Conservation (phyloP, 441 rosid species). For the Pelargonium hybrid region DNA sequence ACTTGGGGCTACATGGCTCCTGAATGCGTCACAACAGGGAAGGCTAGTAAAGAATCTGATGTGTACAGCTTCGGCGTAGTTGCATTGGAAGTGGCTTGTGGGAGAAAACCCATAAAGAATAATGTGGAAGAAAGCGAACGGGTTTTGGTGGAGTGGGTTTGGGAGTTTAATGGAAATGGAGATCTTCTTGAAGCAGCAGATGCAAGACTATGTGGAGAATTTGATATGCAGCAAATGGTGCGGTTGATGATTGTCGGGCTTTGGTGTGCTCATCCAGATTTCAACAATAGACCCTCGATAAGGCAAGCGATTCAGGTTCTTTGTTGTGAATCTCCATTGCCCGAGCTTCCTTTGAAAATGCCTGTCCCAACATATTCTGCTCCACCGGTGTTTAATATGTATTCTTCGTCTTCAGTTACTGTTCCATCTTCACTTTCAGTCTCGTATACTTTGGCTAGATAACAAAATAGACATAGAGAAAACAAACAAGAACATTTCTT, state of each 20-base stretch:
- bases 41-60: slow-evolving; percentile 10
- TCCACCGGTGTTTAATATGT: background rate
- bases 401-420: background rate
- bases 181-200: no score
- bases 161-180: slow-evolving; percentile 30
- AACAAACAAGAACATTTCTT: background rate
- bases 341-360: slow-evolving; percentile 26
- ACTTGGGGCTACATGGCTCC: background rate
- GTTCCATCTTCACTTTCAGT: background rate
- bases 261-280: slow-evolving; percentile 22
- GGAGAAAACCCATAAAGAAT: slow-evolving; percentile 23
- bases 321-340: slow-evolving; percentile 19
- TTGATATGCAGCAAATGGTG: slow-evolving; percentile 20
- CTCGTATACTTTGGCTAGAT: background rate
- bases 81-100: slow-evolving; percentile 20
- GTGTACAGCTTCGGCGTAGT: background rate
- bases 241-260: slow-evolving; percentile 16
- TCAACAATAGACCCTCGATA: slow-evolving; percentile 15
- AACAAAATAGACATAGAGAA: background rate
- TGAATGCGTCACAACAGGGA: background rate
- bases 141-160: slow-evolving; percentile 31
- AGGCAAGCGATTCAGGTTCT: slow-evolving; percentile 24
- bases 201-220: slow-evolving; percentile 7
- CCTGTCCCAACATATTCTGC: slow-evolving; percentile 21
- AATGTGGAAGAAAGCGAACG: background rate